Percentiles rank a stretch among this genome's conserved stretches.
Evolutionary conservation across 2,329 filamentous ascomycete species (phyloP).

Genomic region (Xenoacremonium recifei): DNA sequence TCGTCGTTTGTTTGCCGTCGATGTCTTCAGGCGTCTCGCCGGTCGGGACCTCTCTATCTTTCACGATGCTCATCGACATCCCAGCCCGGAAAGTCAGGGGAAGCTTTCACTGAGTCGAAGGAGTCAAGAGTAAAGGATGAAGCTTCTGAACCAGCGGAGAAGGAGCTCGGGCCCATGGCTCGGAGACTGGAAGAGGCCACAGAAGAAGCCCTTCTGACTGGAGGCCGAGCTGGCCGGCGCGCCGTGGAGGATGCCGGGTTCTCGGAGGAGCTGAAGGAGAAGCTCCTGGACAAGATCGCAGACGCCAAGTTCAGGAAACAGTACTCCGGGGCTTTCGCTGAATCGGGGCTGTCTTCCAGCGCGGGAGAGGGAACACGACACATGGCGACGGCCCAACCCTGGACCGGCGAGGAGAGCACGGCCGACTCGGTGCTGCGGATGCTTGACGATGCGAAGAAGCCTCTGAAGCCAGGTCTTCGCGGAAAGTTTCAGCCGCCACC

Average conservation of each 20-base stretch:
- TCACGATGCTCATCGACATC: conserved; percentile 16
- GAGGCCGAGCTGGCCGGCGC: conserved; percentile 57
- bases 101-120: conserved; percentile 2
- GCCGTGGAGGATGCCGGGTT: conserved; percentile 63
- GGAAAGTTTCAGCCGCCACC: conserved; percentile 45
- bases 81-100: background rate
- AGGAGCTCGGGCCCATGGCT: conserved; percentile 47
- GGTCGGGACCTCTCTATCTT: conserved; percentile 2
- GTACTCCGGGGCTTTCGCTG: conserved; percentile 46
- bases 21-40: conserved; percentile 16
- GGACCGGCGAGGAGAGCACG: conserved; percentile 74
- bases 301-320: conserved; percentile 54
- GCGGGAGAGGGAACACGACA: conserved; percentile 68
- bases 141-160: background rate
- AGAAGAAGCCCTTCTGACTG: conserved; percentile 58
- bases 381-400: conserved; percentile 66
- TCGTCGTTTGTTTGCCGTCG: conserved; percentile 15
- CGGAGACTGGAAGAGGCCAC: conserved; percentile 61
- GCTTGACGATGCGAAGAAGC: conserved; percentile 76
- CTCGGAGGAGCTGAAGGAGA: conserved; percentile 60
- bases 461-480: conserved; percentile 52
- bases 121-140: conserved; percentile 3
- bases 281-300: conserved; percentile 55
- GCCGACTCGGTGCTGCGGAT: conserved; percentile 81
- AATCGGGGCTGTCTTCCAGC: conserved; percentile 49